Conservation (phyloP, 2,329 filamentous ascomycete genomes). For the Aureobasidium uvarum region DNA sequence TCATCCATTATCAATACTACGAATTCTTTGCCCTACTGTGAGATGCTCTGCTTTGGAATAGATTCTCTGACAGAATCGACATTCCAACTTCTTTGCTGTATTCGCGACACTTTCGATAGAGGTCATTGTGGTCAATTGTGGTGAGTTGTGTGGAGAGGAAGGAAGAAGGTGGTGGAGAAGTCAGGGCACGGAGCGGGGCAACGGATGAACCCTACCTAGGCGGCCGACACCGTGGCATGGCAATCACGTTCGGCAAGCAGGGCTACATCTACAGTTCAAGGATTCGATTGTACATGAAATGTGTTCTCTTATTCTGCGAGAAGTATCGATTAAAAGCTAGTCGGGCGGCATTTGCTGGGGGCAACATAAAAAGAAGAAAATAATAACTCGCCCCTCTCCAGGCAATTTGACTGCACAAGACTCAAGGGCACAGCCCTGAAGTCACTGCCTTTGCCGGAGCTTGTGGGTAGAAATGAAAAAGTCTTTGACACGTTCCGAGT, state of each 20-base stretch:
- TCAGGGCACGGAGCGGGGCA: slow-evolving; percentile 4
- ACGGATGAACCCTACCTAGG: neutral
- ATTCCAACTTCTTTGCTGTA: slow-evolving; percentile 35
- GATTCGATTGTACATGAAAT: neutral
- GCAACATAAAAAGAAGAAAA: slow-evolving; percentile 12
- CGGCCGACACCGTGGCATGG: neutral
- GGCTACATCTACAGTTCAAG: neutral
- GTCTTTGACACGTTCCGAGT: slow-evolving; percentile 16
- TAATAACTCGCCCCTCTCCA: slow-evolving; percentile 17
- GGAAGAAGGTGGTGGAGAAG: neutral
- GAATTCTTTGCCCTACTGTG: neutral
- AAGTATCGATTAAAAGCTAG: slow-evolving; percentile 24
- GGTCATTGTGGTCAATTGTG: slow-evolving; percentile 12
- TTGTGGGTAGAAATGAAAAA: slow-evolving; percentile 18
- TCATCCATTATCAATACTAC: neutral
- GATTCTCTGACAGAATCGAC: slow-evolving; percentile 43
- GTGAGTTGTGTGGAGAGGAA: slow-evolving; percentile 6
- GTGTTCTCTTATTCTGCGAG: neutral
- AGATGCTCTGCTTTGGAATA: slow-evolving; percentile 38
- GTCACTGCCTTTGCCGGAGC: slow-evolving; percentile 16
- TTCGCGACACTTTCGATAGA: slow-evolving; percentile 11
- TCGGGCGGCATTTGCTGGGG: slow-evolving; percentile 7
- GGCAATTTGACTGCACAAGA: slow-evolving; percentile 19
- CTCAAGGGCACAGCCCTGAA: slow-evolving; percentile 18
- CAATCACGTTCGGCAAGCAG: neutral